These are phyloP conservation scores for Zasmidium angulare DNA, from an alignment of 2,329 filamentous ascomycete species.

Conservation along the genomic window DNA sequence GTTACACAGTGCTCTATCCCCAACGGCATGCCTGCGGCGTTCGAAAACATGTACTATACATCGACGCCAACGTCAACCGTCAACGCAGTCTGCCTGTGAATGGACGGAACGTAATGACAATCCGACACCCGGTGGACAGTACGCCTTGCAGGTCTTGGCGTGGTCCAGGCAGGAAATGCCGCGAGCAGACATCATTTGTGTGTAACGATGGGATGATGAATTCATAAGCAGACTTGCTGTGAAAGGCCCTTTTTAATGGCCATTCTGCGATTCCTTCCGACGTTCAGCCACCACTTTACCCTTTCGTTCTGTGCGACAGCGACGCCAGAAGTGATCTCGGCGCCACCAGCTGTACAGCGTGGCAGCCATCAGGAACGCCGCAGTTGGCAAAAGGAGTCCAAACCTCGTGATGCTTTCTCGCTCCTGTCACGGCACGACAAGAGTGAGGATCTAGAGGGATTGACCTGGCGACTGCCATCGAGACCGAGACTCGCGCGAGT, in stretches of 20 bases:
- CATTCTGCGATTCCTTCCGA: slow-evolving; percentile 3
- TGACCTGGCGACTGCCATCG: too few relatives aligned
- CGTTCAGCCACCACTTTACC: slow-evolving; percentile 1
- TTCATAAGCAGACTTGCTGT: not conserved
- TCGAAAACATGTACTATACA: too few relatives aligned
- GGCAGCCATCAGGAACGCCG: not conserved
- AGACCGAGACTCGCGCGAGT: not conserved
- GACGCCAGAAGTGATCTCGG: slow-evolving; percentile 5
- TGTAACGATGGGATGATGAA: not conserved
- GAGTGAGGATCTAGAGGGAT: too few relatives aligned
- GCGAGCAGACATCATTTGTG: not conserved
- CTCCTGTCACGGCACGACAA: not conserved
- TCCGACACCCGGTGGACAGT: too few relatives aligned
- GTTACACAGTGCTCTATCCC: not conserved
- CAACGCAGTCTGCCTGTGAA: too few relatives aligned
- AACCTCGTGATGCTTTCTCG: not conserved
- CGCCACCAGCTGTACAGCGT: slow-evolving; percentile 7
- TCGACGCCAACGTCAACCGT: not conserved
- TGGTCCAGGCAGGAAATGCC: not conserved
- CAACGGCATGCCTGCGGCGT: slow-evolving; percentile 4
- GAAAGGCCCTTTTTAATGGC: not conserved
- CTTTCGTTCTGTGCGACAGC: not conserved
- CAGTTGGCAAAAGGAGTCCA: too few relatives aligned
- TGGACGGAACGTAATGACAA: too few relatives aligned
- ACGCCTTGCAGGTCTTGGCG: not conserved